Evolutionary conservation across 78 protist genomes (phyloP), one percentile per base, ranked within the genome.

Genomic region (Dictyostelium brefeldianum): DNA sequence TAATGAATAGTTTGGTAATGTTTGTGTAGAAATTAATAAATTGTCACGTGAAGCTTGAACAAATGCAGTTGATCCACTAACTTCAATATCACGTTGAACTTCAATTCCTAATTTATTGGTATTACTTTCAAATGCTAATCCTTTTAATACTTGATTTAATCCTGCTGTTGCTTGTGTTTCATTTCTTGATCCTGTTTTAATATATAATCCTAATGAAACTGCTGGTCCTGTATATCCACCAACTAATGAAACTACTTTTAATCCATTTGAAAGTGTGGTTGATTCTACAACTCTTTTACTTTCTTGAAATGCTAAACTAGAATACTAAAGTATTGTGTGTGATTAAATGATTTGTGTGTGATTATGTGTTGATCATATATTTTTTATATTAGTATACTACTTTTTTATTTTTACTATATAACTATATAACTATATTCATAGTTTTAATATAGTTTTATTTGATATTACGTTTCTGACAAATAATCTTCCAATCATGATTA

Each of bases 201-300:
- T 80, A 15, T 75, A 78, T 74, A 87, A 59, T 50, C 93, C 93
- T 27, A 87, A 65, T 64, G 93, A 74, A 18, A 77, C 93, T 43
- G 84, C 93, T 78, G 78, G 84, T 3, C 93, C 93, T 22, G 85
- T 65, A 70, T 57, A 87, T 48, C 93, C 93, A 87, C 93, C 93
- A 20, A 81, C 65, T 18, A 87, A 36, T 64, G 84, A 77, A 48
- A 87, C 93, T 64, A 87, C 93, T 80, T 87, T 87, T 51, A 87
- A 64, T 77, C 93, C 93, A 87, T 78, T 87, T 46, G 64, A 4
- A 47, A 87, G 81, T 11, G 84, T 87, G 9, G 80, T 14, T 36
- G 81, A 65, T 77, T 87, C 84, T n/a, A 80, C 84, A 2, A 77
- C 53, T 87, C 93, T 87, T 79, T 71, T 71, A 53, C 36, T 74